These are phyloP conservation scores for Penicillium sp. DNA, from an alignment of 2,329 filamentous ascomycete species.

Conservation along the genomic window DNA sequence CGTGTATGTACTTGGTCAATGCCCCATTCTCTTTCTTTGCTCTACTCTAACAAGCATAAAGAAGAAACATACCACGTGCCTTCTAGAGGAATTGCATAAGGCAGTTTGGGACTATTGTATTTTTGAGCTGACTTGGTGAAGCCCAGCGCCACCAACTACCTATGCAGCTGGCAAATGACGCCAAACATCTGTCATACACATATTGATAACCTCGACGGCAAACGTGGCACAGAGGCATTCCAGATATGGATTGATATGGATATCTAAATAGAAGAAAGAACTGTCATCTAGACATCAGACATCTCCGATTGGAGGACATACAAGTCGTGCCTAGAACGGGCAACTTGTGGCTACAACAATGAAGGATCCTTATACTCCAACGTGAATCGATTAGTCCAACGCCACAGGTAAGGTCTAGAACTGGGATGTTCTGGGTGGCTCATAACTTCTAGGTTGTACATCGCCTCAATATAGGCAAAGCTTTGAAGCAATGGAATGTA, in stretches of 20 bases:
- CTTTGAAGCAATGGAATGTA: not conserved
- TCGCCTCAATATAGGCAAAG: not conserved
- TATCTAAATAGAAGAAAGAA: not conserved
- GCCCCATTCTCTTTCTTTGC: not conserved
- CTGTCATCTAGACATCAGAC: not conserved
- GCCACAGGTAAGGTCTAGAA: slow-evolving; percentile 5
- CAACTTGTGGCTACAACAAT: not conserved
- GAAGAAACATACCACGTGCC: not conserved
- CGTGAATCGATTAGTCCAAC: not conserved
- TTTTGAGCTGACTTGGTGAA: not conserved
- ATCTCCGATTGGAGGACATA: not conserved
- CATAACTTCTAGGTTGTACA: not conserved
- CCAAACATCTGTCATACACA: not conserved
- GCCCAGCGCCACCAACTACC: not conserved
- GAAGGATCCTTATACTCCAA: not conserved
- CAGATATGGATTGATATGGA: not conserved
- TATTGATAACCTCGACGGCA: not conserved
- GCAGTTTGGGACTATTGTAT: not conserved
- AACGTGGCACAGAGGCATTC: not conserved
- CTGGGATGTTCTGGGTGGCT: not conserved
- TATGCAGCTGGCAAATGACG: not conserved
- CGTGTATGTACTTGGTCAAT: not conserved
- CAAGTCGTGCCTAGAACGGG: not conserved
- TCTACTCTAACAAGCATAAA: not conserved
- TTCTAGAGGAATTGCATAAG: not conserved